Evolutionary conservation across 2,329 filamentous ascomycete genomes (phyloP).

Genomic region (Fusarium denticulatum): DNA sequence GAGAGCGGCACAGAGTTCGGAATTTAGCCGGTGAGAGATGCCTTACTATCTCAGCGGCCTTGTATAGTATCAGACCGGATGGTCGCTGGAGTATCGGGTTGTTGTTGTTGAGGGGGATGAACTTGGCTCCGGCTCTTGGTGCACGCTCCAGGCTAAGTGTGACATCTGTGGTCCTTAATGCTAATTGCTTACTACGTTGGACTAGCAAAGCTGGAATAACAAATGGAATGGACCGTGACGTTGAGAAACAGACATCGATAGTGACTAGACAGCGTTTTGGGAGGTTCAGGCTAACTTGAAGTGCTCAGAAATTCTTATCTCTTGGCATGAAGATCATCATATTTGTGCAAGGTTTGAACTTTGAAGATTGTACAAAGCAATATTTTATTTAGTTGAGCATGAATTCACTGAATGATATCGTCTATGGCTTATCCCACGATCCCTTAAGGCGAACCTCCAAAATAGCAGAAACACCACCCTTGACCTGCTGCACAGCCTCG

Average conservation of each 20-base stretch:
- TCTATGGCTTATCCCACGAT: not conserved
- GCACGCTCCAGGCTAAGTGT: not conserved
- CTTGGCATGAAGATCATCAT: not conserved
- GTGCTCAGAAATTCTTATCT: too few relatives aligned
- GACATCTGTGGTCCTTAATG: accelerated
- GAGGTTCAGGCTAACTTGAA: not conserved
- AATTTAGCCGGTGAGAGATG: not conserved
- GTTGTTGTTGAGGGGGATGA: not conserved
- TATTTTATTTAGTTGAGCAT: not conserved
- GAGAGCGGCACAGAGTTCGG: not conserved
- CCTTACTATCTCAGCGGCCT: not conserved
- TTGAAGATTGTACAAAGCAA: accelerated
- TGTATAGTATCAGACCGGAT: not conserved
- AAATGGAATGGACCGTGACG: not conserved
- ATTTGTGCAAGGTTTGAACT: accelerated
- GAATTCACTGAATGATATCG: not conserved
- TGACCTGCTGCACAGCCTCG: not conserved
- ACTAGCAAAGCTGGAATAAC: not conserved
- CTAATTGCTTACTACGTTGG: not conserved
- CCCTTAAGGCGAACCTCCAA: not conserved
- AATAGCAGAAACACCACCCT: not conserved
- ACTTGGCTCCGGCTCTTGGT: not conserved
- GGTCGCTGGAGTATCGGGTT: not conserved
- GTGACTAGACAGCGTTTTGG: accelerated
- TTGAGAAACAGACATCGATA: not conserved